Evolutionary conservation across 768 basidiomycete species (phyloP).

Genomic region (Tulasnella sp.): DNA sequence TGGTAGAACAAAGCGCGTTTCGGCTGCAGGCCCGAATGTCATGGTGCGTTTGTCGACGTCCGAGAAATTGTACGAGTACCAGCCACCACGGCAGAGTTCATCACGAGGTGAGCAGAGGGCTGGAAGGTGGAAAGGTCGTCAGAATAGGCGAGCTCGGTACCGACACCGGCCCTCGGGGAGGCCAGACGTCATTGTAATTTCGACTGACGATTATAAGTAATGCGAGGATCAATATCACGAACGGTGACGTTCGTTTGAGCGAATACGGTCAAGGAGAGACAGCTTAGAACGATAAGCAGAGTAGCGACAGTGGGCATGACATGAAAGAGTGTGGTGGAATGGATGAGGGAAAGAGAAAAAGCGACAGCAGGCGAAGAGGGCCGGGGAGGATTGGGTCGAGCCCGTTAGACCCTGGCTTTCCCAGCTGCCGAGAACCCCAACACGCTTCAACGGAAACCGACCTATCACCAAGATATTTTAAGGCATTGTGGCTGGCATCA

Average conservation of each 20-base stretch:
- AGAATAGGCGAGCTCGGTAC: neutral
- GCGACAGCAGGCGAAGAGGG: constrained; percentile 13
- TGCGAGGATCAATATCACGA: constrained; percentile 18
- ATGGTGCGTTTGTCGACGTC: constrained; percentile 1
- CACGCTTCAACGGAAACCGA: neutral
- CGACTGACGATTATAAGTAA: constrained; percentile 17
- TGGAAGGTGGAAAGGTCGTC: constrained; percentile 1
- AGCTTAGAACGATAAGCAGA: neutral
- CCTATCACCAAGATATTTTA: neutral
- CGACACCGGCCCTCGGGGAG: neutral
- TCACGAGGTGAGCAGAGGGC: constrained; percentile 11
- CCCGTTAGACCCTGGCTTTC: constrained; percentile 12
- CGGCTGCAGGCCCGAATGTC: constrained; percentile 16
- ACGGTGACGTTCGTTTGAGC: constrained; percentile 21
- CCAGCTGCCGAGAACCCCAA: neutral
- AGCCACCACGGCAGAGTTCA: constrained; percentile 13
- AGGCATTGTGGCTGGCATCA: neutral
- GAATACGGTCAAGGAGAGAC: neutral
- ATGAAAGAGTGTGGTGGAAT: constrained; percentile 16
- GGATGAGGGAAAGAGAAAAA: constrained; percentile 8
- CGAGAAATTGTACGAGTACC: constrained; percentile 21
- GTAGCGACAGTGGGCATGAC: constrained; percentile 3
- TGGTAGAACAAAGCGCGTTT: constrained; percentile 3
- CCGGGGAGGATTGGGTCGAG: neutral
- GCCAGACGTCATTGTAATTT: constrained; percentile 3